Conservation (phyloP, 192 early-diverging fungal species). For the Umbelopsis vinacea region DNA sequence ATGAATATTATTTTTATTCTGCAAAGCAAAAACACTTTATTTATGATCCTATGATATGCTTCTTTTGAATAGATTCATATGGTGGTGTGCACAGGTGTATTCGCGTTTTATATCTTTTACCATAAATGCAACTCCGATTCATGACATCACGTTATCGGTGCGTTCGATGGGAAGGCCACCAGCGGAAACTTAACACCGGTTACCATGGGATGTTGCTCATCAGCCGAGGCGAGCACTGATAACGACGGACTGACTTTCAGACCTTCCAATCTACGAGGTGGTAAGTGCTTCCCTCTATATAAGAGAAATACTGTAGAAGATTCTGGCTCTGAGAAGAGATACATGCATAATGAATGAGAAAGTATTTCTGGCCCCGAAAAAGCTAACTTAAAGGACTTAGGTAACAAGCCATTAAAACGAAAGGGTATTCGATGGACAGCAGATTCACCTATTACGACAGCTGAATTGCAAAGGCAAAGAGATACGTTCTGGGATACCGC, state of each 20-base stretch:
- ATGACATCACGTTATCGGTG: too few species aligned
- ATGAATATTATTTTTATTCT: too few species aligned
- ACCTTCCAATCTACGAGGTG: background rate
- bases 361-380: conserved; percentile 3
- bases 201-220: conserved; percentile 18
- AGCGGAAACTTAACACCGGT: too few species aligned
- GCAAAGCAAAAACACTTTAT: too few species aligned
- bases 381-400: background rate
- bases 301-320: too few species aligned
- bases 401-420: conserved; percentile 37
- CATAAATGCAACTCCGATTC: too few species aligned
- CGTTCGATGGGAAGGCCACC: too few species aligned
- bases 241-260: background rate
- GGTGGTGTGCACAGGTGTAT: too few species aligned
- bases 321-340: background rate
- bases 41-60: too few species aligned
- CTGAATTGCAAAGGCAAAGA: conserved; percentile 55
- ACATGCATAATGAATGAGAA: background rate
- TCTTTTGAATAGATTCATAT: too few species aligned
- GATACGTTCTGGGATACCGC: conserved; percentile 78
- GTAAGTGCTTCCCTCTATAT: background rate
- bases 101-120: too few species aligned
- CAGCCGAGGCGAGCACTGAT: background rate
- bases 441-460: conserved; percentile 41
- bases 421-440: conserved; percentile 45